These are phyloP conservation scores for Hydnomerulius pinastri DNA, from an alignment of 768 basidiomycete species.

Conservation along the genomic window DNA sequence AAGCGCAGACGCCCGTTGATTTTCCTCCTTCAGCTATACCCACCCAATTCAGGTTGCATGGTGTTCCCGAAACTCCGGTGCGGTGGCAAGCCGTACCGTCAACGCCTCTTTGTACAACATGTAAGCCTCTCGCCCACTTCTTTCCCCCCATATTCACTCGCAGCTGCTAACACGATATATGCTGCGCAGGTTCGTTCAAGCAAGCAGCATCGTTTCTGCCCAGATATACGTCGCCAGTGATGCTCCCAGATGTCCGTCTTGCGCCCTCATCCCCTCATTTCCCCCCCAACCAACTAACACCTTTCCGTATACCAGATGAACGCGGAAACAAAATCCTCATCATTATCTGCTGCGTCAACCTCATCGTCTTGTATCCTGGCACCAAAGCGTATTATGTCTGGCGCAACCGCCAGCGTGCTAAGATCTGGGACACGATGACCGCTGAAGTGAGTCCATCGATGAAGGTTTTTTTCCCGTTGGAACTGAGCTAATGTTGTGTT, in stretches of 20 bases:
- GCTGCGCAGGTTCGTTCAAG: conserved; percentile 45
- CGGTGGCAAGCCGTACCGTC: conserved; percentile 59
- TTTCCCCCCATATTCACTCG: background rate
- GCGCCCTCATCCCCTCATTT: background rate
- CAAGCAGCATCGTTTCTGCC: conserved; percentile 43
- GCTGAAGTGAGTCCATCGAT: no score
- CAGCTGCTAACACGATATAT: no score
- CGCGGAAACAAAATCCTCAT: conserved; percentile 62
- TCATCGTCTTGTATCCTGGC: conserved; percentile 52
- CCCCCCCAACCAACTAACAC: background rate
- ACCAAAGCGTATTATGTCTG: conserved; percentile 55
- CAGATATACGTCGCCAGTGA: conserved; percentile 63
- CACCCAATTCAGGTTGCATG: conserved; percentile 48
- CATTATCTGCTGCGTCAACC: conserved; percentile 49
- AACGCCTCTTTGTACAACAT: conserved; percentile 64
- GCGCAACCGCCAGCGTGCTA: conserved; percentile 57
- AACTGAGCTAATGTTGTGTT: no score
- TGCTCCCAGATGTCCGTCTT: conserved; percentile 52
- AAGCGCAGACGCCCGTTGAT: background rate
- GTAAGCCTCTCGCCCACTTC: conserved; percentile 19
- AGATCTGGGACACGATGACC: conserved; percentile 66
- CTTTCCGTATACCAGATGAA: conserved; percentile 45
- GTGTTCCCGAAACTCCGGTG: conserved; percentile 62
- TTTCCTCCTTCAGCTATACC: no score
- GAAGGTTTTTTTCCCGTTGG: no score